These are phyloP conservation scores for Malania oleifera DNA, from an alignment of 164 flowering plant genomes.

Conservation along the genomic window DNA sequence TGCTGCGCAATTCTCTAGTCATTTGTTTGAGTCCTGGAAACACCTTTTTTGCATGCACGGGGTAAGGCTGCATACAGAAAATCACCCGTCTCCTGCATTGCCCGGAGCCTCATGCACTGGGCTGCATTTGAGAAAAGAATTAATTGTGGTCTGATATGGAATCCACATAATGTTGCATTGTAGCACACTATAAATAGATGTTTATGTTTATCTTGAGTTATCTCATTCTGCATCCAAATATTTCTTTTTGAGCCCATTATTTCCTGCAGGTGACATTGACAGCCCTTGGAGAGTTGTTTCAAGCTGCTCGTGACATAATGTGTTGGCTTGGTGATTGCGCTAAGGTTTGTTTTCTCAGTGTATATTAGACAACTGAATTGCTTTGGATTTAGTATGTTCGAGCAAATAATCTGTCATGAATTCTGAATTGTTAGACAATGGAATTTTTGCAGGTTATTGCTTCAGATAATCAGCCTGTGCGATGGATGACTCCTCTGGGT, in stretches of 20 bases:
- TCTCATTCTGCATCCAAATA: not conserved
- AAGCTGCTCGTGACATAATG: slow-evolving; percentile 90
- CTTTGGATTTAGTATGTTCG: not conserved
- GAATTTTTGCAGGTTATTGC: slow-evolving; percentile 62
- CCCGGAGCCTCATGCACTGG: no score
- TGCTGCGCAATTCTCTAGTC: no score
- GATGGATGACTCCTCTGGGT: slow-evolving; percentile 94
- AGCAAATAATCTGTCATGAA: not conserved
- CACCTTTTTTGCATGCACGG: no score
- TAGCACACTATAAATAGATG: no score
- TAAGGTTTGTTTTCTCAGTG: slow-evolving; percentile 40
- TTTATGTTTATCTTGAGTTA: not conserved
- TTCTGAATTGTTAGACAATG: not conserved
- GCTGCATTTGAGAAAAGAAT: no score
- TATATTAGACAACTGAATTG: not conserved
- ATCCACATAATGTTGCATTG: no score
- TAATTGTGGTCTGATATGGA: no score
- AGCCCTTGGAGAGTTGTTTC: slow-evolving; percentile 83
- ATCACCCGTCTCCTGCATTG: no score
- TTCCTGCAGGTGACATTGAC: slow-evolving; percentile 66
- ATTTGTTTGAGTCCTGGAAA: no score
- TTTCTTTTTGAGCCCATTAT: not conserved
- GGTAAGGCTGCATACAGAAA: no score
- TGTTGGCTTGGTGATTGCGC: slow-evolving; percentile 97
- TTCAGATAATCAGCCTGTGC: slow-evolving; percentile 77